Evolutionary conservation across 768 basidiomycete species (phyloP), one percentile per base, ranked within the genome.

Genomic region (Suillus clintonianus): DNA sequence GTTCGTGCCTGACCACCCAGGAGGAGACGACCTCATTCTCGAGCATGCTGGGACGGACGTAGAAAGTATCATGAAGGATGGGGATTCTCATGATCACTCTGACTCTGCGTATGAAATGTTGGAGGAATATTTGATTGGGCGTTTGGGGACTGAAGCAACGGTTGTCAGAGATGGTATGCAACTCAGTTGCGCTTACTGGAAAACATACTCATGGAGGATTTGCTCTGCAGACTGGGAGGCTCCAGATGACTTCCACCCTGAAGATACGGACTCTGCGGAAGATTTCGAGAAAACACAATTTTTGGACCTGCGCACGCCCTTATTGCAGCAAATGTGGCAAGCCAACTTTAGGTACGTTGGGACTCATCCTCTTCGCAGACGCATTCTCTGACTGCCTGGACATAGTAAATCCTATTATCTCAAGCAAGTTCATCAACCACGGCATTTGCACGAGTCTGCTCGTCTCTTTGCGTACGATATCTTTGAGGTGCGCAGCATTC

Each of bases 371-470:
- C 8, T n/a, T 41, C 27, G 5, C 60, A 24, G 22, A 48, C 4
- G 19, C 36, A 24, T 47, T 45, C 63, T 47, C 65, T 63, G 14
- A 67, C 27, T 42, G 32, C 34, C 50, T 61, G 54, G 71, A 9
- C 24, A 50, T 63, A 93, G 92, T 73, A 99, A 99, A 82, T 86
- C 91, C 4, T 99, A 95, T 76, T 99, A 99, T 74, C 81, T 99
- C 57, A 86, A 94, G 70, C 97, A 99, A 76, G 93, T 99, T 0
- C 97, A 99, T 76, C 95, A 98, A 74, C 97, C 97, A 2, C 86
- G 97, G 48, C 96, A 96, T 75, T 76, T 96, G 59, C 77, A 86
- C 8, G 83, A 93, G 59, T 89, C 92, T 19, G 95, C 96, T 2
- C 88, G 94, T 67, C 80, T 99, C 64, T 99, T 99, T 74, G 92